Conservation (phyloP, 306 rosid species). For the Canavalia ensiformis region DNA sequence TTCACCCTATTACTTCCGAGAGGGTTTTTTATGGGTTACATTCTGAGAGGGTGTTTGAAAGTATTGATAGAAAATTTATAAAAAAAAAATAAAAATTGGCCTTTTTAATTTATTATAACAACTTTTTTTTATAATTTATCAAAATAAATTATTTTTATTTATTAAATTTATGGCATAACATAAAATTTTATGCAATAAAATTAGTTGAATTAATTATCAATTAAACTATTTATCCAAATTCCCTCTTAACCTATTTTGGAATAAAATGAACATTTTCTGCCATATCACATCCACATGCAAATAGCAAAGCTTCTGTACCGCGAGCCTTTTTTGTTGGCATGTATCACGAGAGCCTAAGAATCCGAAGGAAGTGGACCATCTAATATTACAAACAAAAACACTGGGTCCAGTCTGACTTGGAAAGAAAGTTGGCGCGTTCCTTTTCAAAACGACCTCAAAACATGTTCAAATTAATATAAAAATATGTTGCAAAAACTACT, state of each 20-base stretch:
- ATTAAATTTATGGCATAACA: no score
- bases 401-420: slow-evolving; percentile 22
- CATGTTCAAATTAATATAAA: neutral
- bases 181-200: no score
- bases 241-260: neutral
- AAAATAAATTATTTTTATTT: no score
- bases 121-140: no score
- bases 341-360: slow-evolving; percentile 30
- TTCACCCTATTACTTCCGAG: slow-evolving; percentile 7
- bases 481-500: neutral
- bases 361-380: slow-evolving; percentile 25
- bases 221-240: no score
- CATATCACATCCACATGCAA: neutral
- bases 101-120: no score
- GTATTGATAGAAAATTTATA: no score
- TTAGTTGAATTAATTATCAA: no score
- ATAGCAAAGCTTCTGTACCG: neutral
- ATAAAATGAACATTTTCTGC: slow-evolving; percentile 16
- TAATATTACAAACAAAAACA: slow-evolving; percentile 13
- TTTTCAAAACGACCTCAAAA: neutral
- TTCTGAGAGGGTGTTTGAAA: no score
- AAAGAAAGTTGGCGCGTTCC: neutral
- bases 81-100: no score
- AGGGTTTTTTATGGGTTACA: no score
- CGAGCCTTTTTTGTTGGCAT: slow-evolving; percentile 25